Evolutionary conservation across 2,329 filamentous ascomycete genomes (phyloP), one percentile per base, ranked within the genome.

Genomic region (Fusarium oligoseptatum): DNA sequence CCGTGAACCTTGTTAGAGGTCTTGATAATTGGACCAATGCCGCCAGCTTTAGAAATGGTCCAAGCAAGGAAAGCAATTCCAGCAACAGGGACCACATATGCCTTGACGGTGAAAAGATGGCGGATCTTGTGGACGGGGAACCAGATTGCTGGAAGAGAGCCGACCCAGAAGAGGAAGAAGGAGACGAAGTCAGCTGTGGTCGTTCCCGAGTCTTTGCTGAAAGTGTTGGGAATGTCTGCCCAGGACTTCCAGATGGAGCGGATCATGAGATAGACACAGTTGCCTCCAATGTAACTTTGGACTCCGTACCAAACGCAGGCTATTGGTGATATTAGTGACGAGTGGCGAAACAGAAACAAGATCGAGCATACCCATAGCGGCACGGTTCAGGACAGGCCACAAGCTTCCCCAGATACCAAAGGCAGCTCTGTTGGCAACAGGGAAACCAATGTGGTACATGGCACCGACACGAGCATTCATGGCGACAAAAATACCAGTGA

Each of bases 381-480:
- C 93, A 48, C 95, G 90, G 80, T 97, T 97, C 76, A 97, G 92
- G 0, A 97, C 92, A 0, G 95, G 95, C 95, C 95, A 97, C 61
- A 97, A 83, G 32, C 92, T 92, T 1, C 95, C 95, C 93, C 94
- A 98, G 66, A 97, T 93, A 15, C 95, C 95, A 78, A 97, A 98
- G 0, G 92, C 94, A 0, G 94, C 88, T 66, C 95, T 88, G 75
- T 88, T 90, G 36, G 93, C 92, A 39, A 98, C 94, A 1, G 95
- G 95, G 81, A 98, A 98, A 2, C 94, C 93, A 74, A 98, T 94
- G 81, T 98, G 95, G 82, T 98, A 98, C 22, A 89, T 90, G 10
- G 95, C 94, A 68, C 95, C 95, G 60, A 97, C 95, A 58, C 94
- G 91, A 74, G 94, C 95, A 7, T 94, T 97, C 73, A 92, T 72